Conservation (phyloP, 225 moss, liverwort and hornwort genomes). For the Polytrichum commune region DNA sequence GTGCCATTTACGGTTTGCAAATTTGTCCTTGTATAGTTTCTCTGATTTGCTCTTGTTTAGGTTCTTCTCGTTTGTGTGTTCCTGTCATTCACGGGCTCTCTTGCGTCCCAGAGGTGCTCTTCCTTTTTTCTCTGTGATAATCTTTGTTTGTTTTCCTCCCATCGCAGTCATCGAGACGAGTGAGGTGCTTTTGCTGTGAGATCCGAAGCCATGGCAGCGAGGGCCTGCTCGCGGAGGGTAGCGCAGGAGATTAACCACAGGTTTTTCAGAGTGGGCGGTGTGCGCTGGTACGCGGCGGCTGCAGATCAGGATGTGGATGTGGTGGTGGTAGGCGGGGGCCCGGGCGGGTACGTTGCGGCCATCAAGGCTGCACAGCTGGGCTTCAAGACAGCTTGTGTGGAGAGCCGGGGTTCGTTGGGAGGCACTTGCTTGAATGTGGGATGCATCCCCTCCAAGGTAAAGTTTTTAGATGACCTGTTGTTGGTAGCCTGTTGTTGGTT, state of each 20-base stretch:
- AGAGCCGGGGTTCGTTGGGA: conserved; percentile 77
- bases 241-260: conserved; percentile 51
- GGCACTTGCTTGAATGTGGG: conserved; percentile 96
- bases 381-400: conserved; percentile 87
- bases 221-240: conserved; percentile 60
- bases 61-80: too few species aligned
- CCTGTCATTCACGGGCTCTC: too few species aligned
- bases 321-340: conserved; percentile 80
- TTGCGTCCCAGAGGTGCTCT: too few species aligned
- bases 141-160: too few species aligned
- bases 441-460: conserved; percentile 95
- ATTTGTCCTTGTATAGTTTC: too few species aligned
- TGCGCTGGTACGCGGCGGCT: conserved; percentile 46
- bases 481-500: too few species aligned
- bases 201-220: conserved; percentile 56
- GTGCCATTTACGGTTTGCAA: too few species aligned
- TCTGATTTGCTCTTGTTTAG: too few species aligned
- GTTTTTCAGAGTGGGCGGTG: conserved; percentile 27
- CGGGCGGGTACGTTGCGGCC: conserved; percentile 90
- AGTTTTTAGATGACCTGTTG: not conserved
- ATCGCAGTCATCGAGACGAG: too few species aligned
- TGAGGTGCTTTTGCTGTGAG: not conserved
- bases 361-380: conserved; percentile 97
- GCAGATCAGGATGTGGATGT: conserved; percentile 58
- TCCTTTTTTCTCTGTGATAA: too few species aligned